These are phyloP conservation scores for Amanita fuliginea DNA, from an alignment of 768 basidiomycete genomes.

Conservation along the genomic window DNA sequence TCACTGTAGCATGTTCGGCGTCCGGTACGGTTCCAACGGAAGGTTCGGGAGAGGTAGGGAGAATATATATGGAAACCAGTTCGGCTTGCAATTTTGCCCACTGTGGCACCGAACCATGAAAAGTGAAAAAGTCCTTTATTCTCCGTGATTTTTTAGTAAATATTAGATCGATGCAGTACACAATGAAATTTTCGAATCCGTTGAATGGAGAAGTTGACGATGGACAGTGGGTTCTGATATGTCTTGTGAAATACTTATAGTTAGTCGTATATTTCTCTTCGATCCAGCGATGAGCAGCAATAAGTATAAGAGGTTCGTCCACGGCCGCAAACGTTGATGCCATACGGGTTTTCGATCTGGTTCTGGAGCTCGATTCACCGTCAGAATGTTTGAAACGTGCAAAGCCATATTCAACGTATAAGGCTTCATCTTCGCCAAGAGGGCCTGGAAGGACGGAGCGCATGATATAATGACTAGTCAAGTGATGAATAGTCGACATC, in stretches of 20 bases:
- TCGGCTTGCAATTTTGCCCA: constrained; percentile 28
- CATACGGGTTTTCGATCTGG: background rate
- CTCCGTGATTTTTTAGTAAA: constrained; percentile 18
- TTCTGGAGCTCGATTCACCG: background rate
- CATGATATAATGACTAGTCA: constrained; percentile 29
- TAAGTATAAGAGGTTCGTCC: constrained; percentile 33
- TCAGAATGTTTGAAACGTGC: constrained; percentile 26
- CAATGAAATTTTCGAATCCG: constrained; percentile 35
- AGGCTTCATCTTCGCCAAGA: constrained; percentile 28
- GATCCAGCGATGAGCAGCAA: constrained; percentile 31
- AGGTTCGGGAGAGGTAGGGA: constrained; percentile 7
- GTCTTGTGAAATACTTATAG: constrained; percentile 27
- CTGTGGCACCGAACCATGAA: constrained; percentile 15
- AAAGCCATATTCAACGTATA: constrained; percentile 33
- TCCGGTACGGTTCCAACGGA: background rate
- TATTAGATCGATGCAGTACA: constrained; percentile 28
- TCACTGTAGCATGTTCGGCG: constrained; percentile 18
- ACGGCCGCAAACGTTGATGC: constrained; percentile 18
- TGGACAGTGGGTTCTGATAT: constrained; percentile 19
- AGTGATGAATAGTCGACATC: background rate
- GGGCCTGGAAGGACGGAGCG: constrained; percentile 23
- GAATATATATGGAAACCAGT: constrained; percentile 22
- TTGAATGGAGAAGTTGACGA: constrained; percentile 13
- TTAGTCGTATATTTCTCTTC: constrained; percentile 21
- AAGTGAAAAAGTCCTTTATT: constrained; percentile 26